Evolutionary conservation across 192 early-diverging fungal species (phyloP).

Genomic region (Umbelopsis ramanniana): DNA sequence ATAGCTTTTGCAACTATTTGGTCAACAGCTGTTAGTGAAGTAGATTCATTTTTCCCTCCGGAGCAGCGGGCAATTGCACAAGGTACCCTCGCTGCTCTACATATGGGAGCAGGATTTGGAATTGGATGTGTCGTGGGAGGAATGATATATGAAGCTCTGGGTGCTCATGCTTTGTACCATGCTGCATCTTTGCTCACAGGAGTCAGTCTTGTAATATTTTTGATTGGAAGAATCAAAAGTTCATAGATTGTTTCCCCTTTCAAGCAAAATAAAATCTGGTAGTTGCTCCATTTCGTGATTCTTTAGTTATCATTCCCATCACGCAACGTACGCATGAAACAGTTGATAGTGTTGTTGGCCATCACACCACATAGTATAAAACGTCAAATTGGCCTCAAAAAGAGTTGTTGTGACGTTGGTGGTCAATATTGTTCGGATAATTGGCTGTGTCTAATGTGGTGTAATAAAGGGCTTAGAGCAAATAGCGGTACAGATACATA

Average conservation of each 20-base stretch:
- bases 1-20: conserved; percentile 33
- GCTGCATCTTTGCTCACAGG: neutral
- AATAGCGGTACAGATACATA: too few species aligned
- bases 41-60: conserved; percentile 34
- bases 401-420: neutral
- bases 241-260: neutral
- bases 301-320: too few species aligned
- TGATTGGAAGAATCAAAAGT: neutral
- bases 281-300: too few species aligned
- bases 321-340: too few species aligned
- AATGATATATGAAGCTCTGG: conserved; percentile 27
- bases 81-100: conserved; percentile 36
- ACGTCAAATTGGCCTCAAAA: neutral
- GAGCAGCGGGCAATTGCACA: conserved; percentile 40
- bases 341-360: neutral
- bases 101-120: conserved; percentile 37
- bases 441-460: neutral
- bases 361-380: neutral
- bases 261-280: neutral
- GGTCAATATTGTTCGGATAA: neutral
- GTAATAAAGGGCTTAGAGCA: neutral
- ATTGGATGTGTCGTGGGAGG: conserved; percentile 36
- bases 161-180: neutral
- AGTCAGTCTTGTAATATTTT: conserved; percentile 4
- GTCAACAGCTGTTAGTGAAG: conserved; percentile 38